Percentiles rank a stretch among this genome's conserved stretches.
Conservation (phyloP, 345 rosid species). For the Eucalyptus sp. region DNA sequence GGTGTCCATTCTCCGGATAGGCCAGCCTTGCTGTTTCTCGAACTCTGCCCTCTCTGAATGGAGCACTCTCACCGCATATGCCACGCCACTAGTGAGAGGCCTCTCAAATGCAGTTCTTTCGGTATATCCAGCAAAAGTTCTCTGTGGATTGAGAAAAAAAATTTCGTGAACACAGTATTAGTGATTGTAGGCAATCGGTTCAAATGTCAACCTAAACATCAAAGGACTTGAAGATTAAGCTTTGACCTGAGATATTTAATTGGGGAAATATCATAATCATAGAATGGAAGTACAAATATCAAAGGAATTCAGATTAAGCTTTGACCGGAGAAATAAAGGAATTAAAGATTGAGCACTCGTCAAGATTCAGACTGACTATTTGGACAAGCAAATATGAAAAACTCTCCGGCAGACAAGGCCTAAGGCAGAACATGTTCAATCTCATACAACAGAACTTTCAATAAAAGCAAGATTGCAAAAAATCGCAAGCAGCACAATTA, state of each 20-base stretch:
- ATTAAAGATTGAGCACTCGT: background rate
- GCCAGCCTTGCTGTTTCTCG: slow-evolving; percentile 94
- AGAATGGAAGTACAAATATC: background rate
- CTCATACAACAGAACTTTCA: background rate
- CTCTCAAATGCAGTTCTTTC: slow-evolving; percentile 95
- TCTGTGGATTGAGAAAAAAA: slow-evolving; percentile 11
- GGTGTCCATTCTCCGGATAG: slow-evolving; percentile 73
- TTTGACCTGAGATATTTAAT: background rate
- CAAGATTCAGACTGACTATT: background rate
- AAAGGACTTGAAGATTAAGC: background rate
- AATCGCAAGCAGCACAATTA: background rate
- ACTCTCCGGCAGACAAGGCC: background rate
- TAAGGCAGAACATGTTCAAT: background rate
- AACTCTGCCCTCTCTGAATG: slow-evolving; percentile 87
- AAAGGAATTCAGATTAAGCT: background rate
- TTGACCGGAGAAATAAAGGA: background rate
- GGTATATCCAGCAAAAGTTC: slow-evolving; percentile 84
- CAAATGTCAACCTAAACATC: background rate
- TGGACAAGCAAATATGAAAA: background rate
- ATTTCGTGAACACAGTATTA: background rate
- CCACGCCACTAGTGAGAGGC: slow-evolving; percentile 98
- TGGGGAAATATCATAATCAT: background rate
- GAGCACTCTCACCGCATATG: slow-evolving; percentile 90
- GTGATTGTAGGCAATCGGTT: background rate
- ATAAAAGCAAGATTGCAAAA: background rate